Evolutionary conservation across 2,329 filamentous ascomycete genomes (phyloP), one percentile per base, ranked within the genome.

Genomic region (Phoma herbarum): DNA sequence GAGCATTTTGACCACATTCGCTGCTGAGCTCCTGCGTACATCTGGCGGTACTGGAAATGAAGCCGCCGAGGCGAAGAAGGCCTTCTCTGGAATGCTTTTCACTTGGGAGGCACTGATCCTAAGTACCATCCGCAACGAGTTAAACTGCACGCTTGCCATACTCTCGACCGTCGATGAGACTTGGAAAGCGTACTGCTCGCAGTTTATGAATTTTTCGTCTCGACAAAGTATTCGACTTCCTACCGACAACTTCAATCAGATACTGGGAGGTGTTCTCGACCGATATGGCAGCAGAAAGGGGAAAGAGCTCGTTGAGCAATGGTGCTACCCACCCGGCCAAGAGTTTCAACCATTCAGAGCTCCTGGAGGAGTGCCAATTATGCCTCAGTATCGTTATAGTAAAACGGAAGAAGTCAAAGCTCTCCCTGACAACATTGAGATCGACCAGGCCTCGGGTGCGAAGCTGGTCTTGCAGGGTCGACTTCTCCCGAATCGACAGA

Each of bases 201-300:
- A 64, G 16, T 76, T 77, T 42, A 64, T 77, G 9, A 61, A 64
- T 1, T 61, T 68, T 35, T 70, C 71, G 10, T 63, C 62, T 1
- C 68, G 70, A 16, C 69, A 73, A 53, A 48, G 22, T 11, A 60
- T 76, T 43, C 67, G 52, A 31, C 63, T 77, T 12, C 67, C 68
- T 16, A 65, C 77, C 0, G 67, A 71, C 3, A 72, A 81, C 6
- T 86, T 87, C 77, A 83, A 86, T 60, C 66, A 69, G 18, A 60
- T 87, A 7, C 81, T 90, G 7, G 77, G 81, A 42, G 84, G 83
- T n/a, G 77, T 87, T 9, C 81, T 85, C 2, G 79, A 82, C 26
- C 76, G 76, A 0, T 79, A 82, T 45, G 83, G 82, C 52, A 82
- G 80, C 56, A 54, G 62, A 10, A 77, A 77, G 31, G 87, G 83